Percentiles rank a stretch among this genome's conserved stretches.
These are phyloP conservation scores for Dioscorea alata DNA, from an alignment of 106 monocot species.

Conservation along the genomic window DNA sequence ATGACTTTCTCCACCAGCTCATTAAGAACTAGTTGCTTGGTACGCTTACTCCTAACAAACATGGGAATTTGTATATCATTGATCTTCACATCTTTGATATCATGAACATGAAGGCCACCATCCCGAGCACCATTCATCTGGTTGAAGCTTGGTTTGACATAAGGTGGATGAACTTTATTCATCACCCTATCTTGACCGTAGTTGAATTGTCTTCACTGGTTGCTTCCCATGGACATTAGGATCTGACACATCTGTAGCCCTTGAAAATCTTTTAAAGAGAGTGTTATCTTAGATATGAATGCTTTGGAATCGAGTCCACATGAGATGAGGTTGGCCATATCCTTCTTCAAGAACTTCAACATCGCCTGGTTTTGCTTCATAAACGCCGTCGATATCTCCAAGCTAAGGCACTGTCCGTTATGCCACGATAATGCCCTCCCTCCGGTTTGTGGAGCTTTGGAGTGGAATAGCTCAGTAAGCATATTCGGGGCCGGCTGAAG, in stretches of 20 bases:
- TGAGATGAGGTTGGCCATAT: conserved; percentile 69
- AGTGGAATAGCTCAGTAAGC: too few species aligned
- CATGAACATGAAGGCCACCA: too few species aligned
- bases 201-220: conserved; percentile 1
- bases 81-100: too few species aligned
- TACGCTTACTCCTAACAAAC: conserved; percentile 34
- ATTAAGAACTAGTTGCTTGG: conserved; percentile 3
- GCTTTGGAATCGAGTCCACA: conserved; percentile 42
- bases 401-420: too few species aligned
- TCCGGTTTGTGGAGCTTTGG: too few species aligned
- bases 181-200: conserved; percentile 8
- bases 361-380: conserved; percentile 66
- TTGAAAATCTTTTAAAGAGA: not conserved
- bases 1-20: too few species aligned
- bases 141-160: conserved; percentile 26
- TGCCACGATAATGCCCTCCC: too few species aligned
- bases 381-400: conserved; percentile 35
- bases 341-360: conserved; percentile 58
- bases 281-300: conserved; percentile 5
- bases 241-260: conserved; percentile 3
- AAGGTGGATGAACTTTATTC: conserved; percentile 39
- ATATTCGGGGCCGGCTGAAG: too few species aligned
- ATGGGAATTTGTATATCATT: conserved; percentile 26
- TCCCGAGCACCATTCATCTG: too few species aligned
- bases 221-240: conserved; percentile 3